Evolutionary conservation across 1,139 yeast species (phyloP).

Genomic region (Saccharomycopsis phalli): DNA sequence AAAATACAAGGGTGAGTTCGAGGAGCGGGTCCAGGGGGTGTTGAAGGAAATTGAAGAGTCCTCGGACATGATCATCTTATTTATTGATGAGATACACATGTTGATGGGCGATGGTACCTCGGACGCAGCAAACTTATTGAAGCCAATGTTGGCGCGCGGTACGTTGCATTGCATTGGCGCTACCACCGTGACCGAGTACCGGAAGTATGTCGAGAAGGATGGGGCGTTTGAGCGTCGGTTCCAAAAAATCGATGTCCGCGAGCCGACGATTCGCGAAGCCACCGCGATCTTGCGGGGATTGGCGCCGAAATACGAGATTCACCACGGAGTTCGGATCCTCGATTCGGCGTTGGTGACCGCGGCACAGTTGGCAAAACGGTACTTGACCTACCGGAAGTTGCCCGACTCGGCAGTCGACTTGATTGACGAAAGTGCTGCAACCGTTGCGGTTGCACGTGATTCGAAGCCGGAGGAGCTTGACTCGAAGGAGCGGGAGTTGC

Average conservation of each 20-base stretch:
- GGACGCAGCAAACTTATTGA: slow-evolving; percentile 93
- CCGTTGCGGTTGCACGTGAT: slow-evolving; percentile 97
- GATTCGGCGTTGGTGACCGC: slow-evolving; percentile 94
- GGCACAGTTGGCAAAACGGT: slow-evolving; percentile 90
- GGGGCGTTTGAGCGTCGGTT: slow-evolving; percentile 99
- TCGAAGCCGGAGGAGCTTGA: slow-evolving; percentile 97
- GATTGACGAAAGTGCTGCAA: slow-evolving; percentile 94
- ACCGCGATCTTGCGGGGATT: slow-evolving; percentile 94
- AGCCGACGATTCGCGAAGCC: slow-evolving; percentile 86
- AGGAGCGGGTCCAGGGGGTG: slow-evolving; percentile 95
- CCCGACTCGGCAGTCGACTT: slow-evolving; percentile 98
- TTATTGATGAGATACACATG: slow-evolving; percentile 97
- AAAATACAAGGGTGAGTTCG: slow-evolving; percentile 96
- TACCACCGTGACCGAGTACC: slow-evolving; percentile 88
- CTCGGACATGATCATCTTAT: slow-evolving; percentile 74
- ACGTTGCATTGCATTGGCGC: slow-evolving; percentile 97
- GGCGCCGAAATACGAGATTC: slow-evolving; percentile 93
- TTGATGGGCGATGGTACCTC: slow-evolving; percentile 94
- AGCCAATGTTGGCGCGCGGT: slow-evolving; percentile 97
- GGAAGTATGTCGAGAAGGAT: slow-evolving; percentile 88
- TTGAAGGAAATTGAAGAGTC: slow-evolving; percentile 88
- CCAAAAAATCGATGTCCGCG: slow-evolving; percentile 94
- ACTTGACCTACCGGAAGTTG: slow-evolving; percentile 86
- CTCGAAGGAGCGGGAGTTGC: slow-evolving; percentile 83
- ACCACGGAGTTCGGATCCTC: slow-evolving; percentile 94